Base-by-base conservation (phyloP, 2,329 filamentous ascomycete species). In the Xylariaceae sp. region DNA sequence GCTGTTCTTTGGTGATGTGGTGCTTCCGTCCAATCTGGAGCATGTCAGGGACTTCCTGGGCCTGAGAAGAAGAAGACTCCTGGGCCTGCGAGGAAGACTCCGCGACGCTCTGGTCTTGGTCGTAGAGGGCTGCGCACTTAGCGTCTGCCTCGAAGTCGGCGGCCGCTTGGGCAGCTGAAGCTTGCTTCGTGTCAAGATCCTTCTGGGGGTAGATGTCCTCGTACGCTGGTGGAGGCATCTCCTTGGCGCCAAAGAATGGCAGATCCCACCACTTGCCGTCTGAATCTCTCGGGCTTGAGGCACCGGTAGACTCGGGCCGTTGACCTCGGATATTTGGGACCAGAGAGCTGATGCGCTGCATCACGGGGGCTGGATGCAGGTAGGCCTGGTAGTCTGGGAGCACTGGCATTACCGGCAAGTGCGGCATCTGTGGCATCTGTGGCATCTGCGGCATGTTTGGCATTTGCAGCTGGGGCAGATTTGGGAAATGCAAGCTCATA, bases 351-450 rank as follows among this genome's bases (percentile, higher is more conserved):
- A 88, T 80, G 32, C 80, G 75, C 42, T 80, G 77, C 61, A 84
- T 76, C 57, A 84, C 77, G 3, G 76, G 76, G 12, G 64, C 56
- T 37, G 66, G 61, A 42, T 68, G 68, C 13, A 77, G 52, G 52
- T 83, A 77, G 2, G 75, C 75, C 54, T 89, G 83, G 52, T 89
- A 89, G 45, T 81, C 79, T 9, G 80, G 77, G 36, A 85, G 60
- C 40, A 72, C 63, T 1, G 76, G 72, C 62, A 83, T 77, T 23
- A 70, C 69, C n/a, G 61, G 65, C 22, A 75, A 50, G 18, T 63
- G 58, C 31, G 60, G 70, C 47, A 75, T 64, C 42, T 75, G 71
- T 12, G 77, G 70, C 26, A 77, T 46, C 14, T 48, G 39, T 10
- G 75, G 70, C 52, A 84, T 69, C 46, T 80, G 77, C n/a, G 75